Base-by-base conservation (phyloP, 345 rosid genomes). In the Acer yangbiense region DNA sequence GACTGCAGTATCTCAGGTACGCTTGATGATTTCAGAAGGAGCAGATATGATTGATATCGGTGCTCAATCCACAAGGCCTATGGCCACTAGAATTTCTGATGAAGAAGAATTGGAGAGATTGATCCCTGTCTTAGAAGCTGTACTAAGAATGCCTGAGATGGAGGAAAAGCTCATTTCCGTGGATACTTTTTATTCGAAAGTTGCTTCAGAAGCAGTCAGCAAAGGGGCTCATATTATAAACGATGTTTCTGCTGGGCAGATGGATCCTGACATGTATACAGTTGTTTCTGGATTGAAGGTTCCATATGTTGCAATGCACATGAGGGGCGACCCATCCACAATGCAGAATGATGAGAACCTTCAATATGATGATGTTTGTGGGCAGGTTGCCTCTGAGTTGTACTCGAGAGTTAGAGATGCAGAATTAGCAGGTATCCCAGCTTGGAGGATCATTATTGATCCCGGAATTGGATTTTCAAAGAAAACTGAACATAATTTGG, bases 401-500 rank as follows among this genome's bases (percentile, higher is more conserved):
- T 88, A 78, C 54, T 74, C 82, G 10, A 82, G 85, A 70, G 80
- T 94, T 65, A 78, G 74, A 58, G 90, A 92, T 74, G 99, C 97
- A 7, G 98, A 96, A 76, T 48, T 85, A 35, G 83, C 90, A 0
- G 98, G 99, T 48, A 82, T 94, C 78, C 98, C 97, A 11, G 88
- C 97, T 65, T 96, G 99, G 98, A 91, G 95, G 83, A 86, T 96
- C 73, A 88, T 96, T 58, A 81, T 88, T 20, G 97, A 94, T 83
- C 97, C 97, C 14, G 98, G 98, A 76, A 79, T 96, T 46, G 98
- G 99, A 64, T 96, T 96, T 72, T 96, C 98, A 23, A 96, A 96
- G 89, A 86, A 79, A 13, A 81, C 88, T 3, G 85, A 88, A 76
- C 90, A 96, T 4, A 94, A 91, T 82, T 70, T 96, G 80, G 94